Base-by-base conservation (phyloP, 1,284 basidiomycete genomes). In the Laetiporus sulphureus region DNA sequence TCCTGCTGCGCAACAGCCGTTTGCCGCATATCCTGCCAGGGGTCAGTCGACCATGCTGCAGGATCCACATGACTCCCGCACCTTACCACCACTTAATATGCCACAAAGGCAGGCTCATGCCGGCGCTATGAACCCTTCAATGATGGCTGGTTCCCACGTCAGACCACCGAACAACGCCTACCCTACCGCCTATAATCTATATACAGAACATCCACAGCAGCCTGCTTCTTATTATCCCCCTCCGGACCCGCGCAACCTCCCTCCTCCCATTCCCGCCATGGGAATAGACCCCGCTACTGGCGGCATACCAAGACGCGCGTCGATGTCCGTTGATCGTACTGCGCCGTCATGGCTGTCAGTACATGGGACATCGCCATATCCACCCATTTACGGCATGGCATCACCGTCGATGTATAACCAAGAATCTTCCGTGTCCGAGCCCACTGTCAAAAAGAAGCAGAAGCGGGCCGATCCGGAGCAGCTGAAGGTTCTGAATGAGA, bases 361-460 rank as follows among this genome's bases (percentile, higher is more conserved):
- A 5, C 59, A 62, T 30, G 64, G 67, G 4, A 49, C 60, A 30
- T 62, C 65, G 21, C 71, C 71, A 15, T 73, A 73, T 44, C 58
- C 68, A 34, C 64, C 71, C 47, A 39, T 56, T 40, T 46, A 62
- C 48, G 49, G 69, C 51, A 33, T 55, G 18, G 57, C 60, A 29
- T 68, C 73, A 21, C 68, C 74, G n/a, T 68, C 67, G 47, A 55
- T 61, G 32, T 57, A 57, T 46, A 47, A 51, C 10, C 52, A 47
- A 7, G 55, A 56, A 18, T 43, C 56, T n/a, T 57, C 59, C 40
- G 38, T 68, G 15, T 70, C 75, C 34, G 83, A 83, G 54, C 75
- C 83, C 15, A 66, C 71, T 20, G 76, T 86, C 53, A 90, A 90
- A 71, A 89, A 88, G 68, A 90, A 90, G 65, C 76, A 87, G 58